Percentiles rank a stretch among this genome's conserved stretches.
Conservation (phyloP, 1,284 basidiomycete species). For the Sporisorium reilianum region DNA sequence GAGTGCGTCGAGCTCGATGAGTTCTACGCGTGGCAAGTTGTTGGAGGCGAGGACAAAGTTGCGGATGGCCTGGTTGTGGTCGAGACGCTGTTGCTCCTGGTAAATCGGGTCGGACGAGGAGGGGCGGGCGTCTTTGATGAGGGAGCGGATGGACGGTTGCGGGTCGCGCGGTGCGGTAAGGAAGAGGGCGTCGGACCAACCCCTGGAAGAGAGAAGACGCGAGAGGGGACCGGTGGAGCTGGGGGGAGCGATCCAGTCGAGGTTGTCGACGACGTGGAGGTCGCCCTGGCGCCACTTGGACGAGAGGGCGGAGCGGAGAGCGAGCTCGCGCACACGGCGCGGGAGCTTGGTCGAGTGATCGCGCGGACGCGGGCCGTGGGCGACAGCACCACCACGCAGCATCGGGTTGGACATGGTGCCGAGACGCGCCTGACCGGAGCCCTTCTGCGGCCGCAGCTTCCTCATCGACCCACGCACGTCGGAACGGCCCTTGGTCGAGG, state of each 20-base stretch:
- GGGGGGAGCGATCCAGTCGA: slow-evolving; percentile 70
- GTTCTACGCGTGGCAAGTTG: slow-evolving; percentile 61
- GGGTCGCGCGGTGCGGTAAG: slow-evolving; percentile 65
- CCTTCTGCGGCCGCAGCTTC: slow-evolving; percentile 93
- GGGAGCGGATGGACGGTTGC: slow-evolving; percentile 29
- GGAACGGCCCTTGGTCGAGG: slow-evolving; percentile 87
- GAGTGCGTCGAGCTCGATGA: slow-evolving; percentile 62
- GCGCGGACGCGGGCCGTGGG: slow-evolving; percentile 88
- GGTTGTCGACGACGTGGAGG: slow-evolving; percentile 78
- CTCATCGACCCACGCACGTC: slow-evolving; percentile 88
- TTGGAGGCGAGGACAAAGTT: slow-evolving; percentile 60
- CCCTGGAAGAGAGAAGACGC: slow-evolving; percentile 54
- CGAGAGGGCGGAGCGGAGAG: slow-evolving; percentile 88
- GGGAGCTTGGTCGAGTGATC: slow-evolving; percentile 91
- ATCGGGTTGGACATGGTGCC: slow-evolving; percentile 90
- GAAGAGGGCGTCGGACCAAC: slow-evolving; percentile 65
- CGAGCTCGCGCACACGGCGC: slow-evolving; percentile 89
- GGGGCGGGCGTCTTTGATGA: slow-evolving; percentile 43
- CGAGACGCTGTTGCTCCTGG: slow-evolving; percentile 49
- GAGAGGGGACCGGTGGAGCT: slow-evolving; percentile 58
- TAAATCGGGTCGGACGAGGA: slow-evolving; percentile 62
- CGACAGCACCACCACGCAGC: slow-evolving; percentile 89
- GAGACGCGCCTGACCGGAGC: slow-evolving; percentile 86
- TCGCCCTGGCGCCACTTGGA: slow-evolving; percentile 80
- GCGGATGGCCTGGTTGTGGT: slow-evolving; percentile 51